Evolutionary conservation across 176 grass and related monocot genomes (phyloP).

Genomic region (Guadua angustifolia): DNA sequence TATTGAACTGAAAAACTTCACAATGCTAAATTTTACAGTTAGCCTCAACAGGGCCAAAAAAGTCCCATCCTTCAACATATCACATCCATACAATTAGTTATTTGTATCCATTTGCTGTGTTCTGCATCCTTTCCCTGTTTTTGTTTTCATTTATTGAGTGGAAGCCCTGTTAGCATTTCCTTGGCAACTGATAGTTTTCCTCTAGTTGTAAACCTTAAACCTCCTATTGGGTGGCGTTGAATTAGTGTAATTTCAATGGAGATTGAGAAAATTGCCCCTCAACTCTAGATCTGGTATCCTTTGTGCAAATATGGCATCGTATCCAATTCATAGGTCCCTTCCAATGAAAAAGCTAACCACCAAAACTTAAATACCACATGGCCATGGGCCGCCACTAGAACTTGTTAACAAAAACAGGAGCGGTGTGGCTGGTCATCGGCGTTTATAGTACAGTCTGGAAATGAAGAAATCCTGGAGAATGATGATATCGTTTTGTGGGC

Average conservation of each 20-base stretch:
- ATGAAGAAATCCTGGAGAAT: not conserved
- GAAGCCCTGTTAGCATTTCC: not conserved
- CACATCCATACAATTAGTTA: not conserved
- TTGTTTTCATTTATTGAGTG: not conserved
- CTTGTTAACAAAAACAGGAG: not conserved
- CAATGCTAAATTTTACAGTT: not conserved
- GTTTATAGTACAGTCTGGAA: not conserved
- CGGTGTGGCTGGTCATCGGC: not conserved
- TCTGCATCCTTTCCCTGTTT: not conserved
- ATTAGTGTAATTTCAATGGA: not conserved
- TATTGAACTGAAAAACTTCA: not conserved
- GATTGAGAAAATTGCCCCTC: constrained; percentile 17
- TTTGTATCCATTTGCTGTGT: not conserved
- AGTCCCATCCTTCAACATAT: not conserved
- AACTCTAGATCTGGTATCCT: not conserved
- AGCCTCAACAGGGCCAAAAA: not conserved
- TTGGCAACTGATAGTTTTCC: not conserved
- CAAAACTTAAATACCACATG: constrained; percentile 10
- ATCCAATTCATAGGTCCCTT: not conserved
- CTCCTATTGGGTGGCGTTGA: not conserved
- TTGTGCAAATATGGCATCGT: not conserved
- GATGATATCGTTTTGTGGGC: not conserved
- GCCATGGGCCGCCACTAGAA: not conserved
- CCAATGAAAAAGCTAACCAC: not conserved
- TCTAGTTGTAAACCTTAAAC: not conserved